Percentiles rank a stretch among this genome's conserved stretches.
phyloP scores from a whole-genome alignment of 306 rosid genomes.

The Castanea crenata region DNA sequence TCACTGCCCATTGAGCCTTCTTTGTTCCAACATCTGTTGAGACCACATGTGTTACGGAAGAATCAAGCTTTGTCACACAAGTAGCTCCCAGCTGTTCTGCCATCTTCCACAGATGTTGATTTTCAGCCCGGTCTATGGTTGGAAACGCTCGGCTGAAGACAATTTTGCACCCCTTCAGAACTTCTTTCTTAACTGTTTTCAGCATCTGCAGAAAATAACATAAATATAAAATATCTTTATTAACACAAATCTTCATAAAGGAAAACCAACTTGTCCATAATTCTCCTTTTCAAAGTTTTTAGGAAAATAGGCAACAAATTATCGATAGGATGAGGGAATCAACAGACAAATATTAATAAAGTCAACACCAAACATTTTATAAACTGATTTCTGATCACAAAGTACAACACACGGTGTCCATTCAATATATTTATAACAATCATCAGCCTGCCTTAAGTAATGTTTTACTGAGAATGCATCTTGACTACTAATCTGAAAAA shows the following conservation, averaged over 20 bases:
- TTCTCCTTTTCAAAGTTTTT: neutral
- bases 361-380: neutral
- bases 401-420: neutral
- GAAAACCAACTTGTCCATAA: neutral
- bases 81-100: slow-evolving; percentile 85
- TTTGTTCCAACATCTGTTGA: slow-evolving; percentile 75
- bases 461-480: neutral
- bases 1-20: slow-evolving; percentile 70
- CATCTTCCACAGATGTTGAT: slow-evolving; percentile 64
- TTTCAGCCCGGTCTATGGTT: slow-evolving; percentile 31
- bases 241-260: neutral
- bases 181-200: slow-evolving; percentile 39
- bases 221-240: neutral
- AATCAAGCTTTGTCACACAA: slow-evolving; percentile 55
- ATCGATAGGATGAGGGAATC: neutral
- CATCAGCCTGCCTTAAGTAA: neutral
- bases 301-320: neutral
- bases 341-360: neutral
- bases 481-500: neutral
- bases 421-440: neutral
- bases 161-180: slow-evolving; percentile 58
- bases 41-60: slow-evolving; percentile 74
- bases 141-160: slow-evolving; percentile 66
- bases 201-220: slow-evolving; percentile 48
- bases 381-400: neutral